These are phyloP conservation scores for Camellia lanceoleosa DNA, from an alignment of 148 eudicot species.

Conservation along the genomic window DNA sequence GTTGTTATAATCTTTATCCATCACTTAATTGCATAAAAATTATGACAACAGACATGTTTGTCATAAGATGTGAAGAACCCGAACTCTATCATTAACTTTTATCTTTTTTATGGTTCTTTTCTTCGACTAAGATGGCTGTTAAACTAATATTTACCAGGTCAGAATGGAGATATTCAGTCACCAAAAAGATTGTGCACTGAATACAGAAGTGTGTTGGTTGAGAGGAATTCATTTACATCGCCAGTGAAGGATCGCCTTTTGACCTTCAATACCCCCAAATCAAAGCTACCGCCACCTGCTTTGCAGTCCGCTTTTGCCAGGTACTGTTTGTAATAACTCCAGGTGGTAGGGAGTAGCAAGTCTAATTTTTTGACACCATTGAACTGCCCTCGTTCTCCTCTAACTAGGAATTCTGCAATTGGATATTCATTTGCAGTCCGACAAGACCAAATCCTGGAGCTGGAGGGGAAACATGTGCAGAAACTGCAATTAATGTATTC, in stretches of 20 bases:
- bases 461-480: slow-evolving; percentile 99
- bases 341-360: neutral
- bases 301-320: slow-evolving; percentile 97
- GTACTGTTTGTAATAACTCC: slow-evolving; percentile 30
- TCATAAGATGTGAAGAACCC: neutral
- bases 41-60: neutral
- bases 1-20: neutral
- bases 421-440: slow-evolving; percentile 55
- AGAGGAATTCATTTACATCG: slow-evolving; percentile 81
- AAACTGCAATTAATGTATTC: slow-evolving; percentile 79
- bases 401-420: slow-evolving; percentile 6
- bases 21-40: neutral
- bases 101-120: neutral
- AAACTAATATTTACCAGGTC: slow-evolving; percentile 46
- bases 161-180: slow-evolving; percentile 78
- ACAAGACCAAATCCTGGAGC: slow-evolving; percentile 81
- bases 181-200: slow-evolving; percentile 84
- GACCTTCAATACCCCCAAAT: slow-evolving; percentile 58
- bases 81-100: neutral
- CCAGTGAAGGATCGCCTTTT: slow-evolving; percentile 88
- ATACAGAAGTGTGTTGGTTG: slow-evolving; percentile 82
- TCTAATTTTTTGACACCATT: neutral
- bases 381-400: neutral
- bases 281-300: slow-evolving; percentile 78
- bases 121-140: neutral